Evolutionary conservation across 306 rosid genomes (phyloP).

Genomic region (Quercus suber): DNA sequence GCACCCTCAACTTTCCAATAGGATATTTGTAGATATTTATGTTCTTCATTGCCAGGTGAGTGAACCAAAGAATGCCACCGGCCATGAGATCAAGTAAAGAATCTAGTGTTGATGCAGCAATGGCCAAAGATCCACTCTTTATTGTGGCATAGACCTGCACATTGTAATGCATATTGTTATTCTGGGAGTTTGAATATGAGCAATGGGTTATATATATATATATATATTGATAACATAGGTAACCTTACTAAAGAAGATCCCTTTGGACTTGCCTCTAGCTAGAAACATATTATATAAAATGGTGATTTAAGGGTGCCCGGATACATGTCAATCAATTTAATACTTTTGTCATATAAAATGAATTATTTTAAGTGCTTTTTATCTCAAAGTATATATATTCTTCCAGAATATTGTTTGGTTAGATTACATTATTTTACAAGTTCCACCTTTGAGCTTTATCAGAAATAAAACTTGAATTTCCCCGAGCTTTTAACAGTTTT

Average conservation of each 20-base stretch:
- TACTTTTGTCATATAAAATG: background rate
- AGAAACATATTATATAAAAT: background rate
- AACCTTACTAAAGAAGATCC: too few species aligned
- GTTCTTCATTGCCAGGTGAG: slow-evolving; percentile 81
- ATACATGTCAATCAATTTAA: background rate
- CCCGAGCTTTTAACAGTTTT: too few species aligned
- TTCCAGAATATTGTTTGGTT: background rate
- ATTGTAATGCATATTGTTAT: slow-evolving; percentile 4
- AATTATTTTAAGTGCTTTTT: background rate
- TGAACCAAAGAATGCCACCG: slow-evolving; percentile 95
- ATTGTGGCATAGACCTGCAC: slow-evolving; percentile 52
- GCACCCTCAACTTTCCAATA: slow-evolving; percentile 88
- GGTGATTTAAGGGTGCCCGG: background rate
- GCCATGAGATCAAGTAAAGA: slow-evolving; percentile 68
- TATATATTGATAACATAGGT: background rate
- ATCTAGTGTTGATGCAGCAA: slow-evolving; percentile 62
- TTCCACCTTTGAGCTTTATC: too few species aligned
- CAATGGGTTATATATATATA: background rate
- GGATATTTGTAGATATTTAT: slow-evolving; percentile 77
- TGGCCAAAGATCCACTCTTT: slow-evolving; percentile 55
- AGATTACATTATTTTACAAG: background rate
- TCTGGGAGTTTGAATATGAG: background rate
- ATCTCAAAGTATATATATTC: background rate
- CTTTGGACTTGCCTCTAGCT: too few species aligned
- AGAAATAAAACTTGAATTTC: too few species aligned